A percentile compares a stretch with the other conserved stretches of the same genome.
Evolutionary conservation across 2,329 filamentous ascomycete species (phyloP).

Genomic region (Sporothrix euskadiensis): DNA sequence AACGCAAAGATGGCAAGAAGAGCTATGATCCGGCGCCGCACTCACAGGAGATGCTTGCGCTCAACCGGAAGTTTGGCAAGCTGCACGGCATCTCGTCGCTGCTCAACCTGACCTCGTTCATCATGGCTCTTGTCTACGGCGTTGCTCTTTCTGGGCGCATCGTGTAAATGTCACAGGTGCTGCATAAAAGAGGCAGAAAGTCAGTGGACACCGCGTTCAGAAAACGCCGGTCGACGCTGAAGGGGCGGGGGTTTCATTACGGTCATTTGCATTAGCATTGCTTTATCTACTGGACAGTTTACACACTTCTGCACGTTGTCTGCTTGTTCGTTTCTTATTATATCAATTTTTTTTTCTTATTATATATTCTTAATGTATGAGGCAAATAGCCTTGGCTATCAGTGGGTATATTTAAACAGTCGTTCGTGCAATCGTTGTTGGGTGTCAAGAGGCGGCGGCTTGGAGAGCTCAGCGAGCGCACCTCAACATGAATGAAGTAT

Average conservation of each 20-base stretch:
- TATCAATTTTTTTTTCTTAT: background rate
- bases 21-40: constrained; percentile 77
- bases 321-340: background rate
- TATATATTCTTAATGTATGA: background rate
- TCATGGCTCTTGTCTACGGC: constrained; percentile 75
- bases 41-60: constrained; percentile 75
- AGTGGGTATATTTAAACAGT: constrained; percentile 6
- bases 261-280: constrained; percentile 8
- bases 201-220: background rate
- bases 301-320: background rate
- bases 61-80: constrained; percentile 77
- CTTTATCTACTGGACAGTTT: background rate
- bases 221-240: background rate
- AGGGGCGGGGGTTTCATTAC: background rate
- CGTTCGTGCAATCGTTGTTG: background rate
- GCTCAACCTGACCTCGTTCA: constrained; percentile 71
- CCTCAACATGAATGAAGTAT: background rate
- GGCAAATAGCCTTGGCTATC: background rate
- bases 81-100: constrained; percentile 81
- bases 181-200: background rate
- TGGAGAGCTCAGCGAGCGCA: background rate
- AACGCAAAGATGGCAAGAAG: constrained; percentile 86
- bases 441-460: background rate
- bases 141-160: constrained; percentile 68
- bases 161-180: constrained; percentile 39